These are phyloP conservation scores for Spinacia oleracea DNA, from an alignment of 179 eudicot species.

Conservation along the genomic window DNA sequence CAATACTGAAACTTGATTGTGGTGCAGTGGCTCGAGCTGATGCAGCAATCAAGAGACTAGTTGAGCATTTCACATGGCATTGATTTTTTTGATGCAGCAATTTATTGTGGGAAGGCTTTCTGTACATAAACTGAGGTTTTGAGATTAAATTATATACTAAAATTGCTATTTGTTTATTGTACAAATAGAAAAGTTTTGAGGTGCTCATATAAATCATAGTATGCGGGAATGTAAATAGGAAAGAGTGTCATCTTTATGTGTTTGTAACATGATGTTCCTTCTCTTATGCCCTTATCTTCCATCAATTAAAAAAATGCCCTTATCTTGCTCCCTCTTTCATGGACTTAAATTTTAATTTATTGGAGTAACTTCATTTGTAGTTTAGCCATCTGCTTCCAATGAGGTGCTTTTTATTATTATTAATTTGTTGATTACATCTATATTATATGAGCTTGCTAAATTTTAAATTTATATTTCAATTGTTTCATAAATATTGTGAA, in stretches of 20 bases:
- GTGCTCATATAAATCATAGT: background rate
- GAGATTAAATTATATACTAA: background rate
- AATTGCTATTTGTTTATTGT: background rate
- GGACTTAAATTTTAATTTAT: background rate
- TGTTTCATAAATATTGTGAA: too few relatives aligned
- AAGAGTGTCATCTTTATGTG: background rate
- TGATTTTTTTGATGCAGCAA: background rate
- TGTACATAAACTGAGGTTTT: background rate
- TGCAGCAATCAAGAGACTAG: constrained; percentile 68
- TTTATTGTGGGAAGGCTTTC: background rate
- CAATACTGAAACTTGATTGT: constrained; percentile 1
- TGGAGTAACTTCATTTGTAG: background rate
- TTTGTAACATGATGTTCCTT: background rate
- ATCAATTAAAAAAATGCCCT: too few relatives aligned
- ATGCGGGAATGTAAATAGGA: constrained; percentile 16
- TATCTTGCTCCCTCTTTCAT: background rate
- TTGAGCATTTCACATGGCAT: background rate
- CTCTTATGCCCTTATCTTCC: background rate
- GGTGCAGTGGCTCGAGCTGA: constrained; percentile 95
- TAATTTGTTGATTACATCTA: too few relatives aligned
- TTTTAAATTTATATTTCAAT: too few relatives aligned
- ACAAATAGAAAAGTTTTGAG: background rate
- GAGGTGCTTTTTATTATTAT: too few relatives aligned
- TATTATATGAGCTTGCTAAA: too few relatives aligned
- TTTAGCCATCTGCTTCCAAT: background rate